Evolutionary conservation across 345 rosid genomes (phyloP), one percentile per base, ranked within the genome.

Genomic region (Nephelium lappaceum): DNA sequence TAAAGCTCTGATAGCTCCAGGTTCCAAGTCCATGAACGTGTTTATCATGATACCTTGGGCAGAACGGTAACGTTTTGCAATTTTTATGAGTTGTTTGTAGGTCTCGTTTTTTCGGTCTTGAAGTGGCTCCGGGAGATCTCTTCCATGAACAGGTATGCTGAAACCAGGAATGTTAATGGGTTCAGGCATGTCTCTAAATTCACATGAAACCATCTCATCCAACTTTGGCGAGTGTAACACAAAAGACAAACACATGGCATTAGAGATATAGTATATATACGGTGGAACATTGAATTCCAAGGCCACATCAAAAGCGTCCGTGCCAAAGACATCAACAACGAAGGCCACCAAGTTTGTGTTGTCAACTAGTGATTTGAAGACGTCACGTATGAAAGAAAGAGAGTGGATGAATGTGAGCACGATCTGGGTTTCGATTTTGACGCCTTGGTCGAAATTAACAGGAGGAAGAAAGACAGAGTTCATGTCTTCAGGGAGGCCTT

Each of bases 31-130:
- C 39, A 24, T 16, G 77, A 87, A 87, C 42, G 78, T 79, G 49
- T 87, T 87, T 2, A 73, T 77, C 78, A 83, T 39, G 43, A 87
- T 39, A 0, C 88, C 90, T 2, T 83, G 80, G 0, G 88, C 82
- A 14, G 38, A 24, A 21, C 66, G 58, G 45, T 36, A 79, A 66
- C 83, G 53, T 76, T 77, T 83, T 12, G 77, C 2, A 2, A 66
- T 68, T n/a, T 79, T 68, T 49, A 87, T 72, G 39, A 79, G 1
- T 67, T 67, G 67, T 47, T 75, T 74, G 66, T 87, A 85, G 0
- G 82, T 76, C 7, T 83, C 81, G 9, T 55, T 75, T 36, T 79
- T 85, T 21, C 86, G 81, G 53, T 84, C 80, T 70, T 83, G 88
- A 27, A 75, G 55, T 47, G 84, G 81, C 53, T 74, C 82, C 7